Base-by-base conservation (phyloP, 2,329 filamentous ascomycete genomes). In the Penicillium sumatraense region DNA sequence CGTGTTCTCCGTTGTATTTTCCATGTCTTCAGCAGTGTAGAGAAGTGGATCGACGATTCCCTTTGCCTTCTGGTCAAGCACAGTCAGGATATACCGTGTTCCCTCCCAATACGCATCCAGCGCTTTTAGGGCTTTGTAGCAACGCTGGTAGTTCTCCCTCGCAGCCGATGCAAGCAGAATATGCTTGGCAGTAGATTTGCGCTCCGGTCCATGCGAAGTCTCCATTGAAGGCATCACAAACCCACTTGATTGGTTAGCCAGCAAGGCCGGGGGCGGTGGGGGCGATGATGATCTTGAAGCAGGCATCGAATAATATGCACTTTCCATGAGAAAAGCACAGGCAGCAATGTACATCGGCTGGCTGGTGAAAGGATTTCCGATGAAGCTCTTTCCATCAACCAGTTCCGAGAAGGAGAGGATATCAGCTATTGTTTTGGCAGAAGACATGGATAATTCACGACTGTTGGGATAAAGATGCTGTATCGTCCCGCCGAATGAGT, bases 301-400 rank as follows among this genome's bases (percentile, higher is more conserved):
- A 54, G 87, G 81, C 3, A 82, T 85, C 0, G 88, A 88, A 20
- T 88, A 87, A 58, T 88, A 83, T 3, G 86, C 87, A 4, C 89
- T 91, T 69, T 96, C 91, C 76, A 91, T 91, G 14, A 96, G 77
- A 64, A 96, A 96, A 0, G 91, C 91, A 68, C 91, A 96, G 1
- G 91, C 91, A 1, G 91, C 91, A 57, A 96, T 93, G 65, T 96
- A 96, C 67, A 96, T 96, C 0, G 91, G 91, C 72, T 96, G 91
- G 45, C 89, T 91, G 0, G 90, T 95, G 62, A 96, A 96, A 0
- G 91, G 91, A 56, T 95, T 96, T 1, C 91, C 90, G 29, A 93
- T 88, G 53, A 93, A 91, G 63, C 91, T 93, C 70, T 90, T 92
- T 0, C 89, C 86, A 70, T 96, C 90, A 49, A 95, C 90, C 9